Evolutionary conservation across 1,284 basidiomycete species (phyloP).

Genomic region (Moesziomyces parantarcticus): DNA sequence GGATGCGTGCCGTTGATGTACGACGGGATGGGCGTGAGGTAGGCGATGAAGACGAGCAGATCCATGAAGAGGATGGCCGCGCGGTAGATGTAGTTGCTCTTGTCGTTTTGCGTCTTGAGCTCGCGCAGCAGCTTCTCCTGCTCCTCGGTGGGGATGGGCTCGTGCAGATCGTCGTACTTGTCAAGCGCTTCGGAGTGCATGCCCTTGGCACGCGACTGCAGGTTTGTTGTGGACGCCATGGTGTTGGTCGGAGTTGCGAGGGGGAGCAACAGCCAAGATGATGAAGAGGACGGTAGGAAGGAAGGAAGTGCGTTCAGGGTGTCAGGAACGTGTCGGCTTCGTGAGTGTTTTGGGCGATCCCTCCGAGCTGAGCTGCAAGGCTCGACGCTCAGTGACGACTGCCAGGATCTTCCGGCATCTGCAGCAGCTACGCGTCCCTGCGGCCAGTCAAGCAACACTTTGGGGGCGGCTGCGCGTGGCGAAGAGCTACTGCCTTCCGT

Average conservation of each 20-base stretch:
- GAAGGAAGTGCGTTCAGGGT: too few relatives aligned
- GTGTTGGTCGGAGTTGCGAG: background rate
- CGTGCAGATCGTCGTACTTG: slow-evolving; percentile 51
- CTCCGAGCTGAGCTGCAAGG: background rate
- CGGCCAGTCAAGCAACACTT: background rate
- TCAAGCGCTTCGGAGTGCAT: slow-evolving; percentile 40
- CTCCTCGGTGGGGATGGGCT: slow-evolving; percentile 52
- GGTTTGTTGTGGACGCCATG: slow-evolving; percentile 14
- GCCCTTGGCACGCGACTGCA: slow-evolving; percentile 22
- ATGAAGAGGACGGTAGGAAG: slow-evolving; percentile 1
- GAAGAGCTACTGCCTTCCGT: background rate
- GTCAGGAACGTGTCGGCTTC: too few relatives aligned
- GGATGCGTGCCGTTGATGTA: slow-evolving; percentile 64
- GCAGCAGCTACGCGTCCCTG: slow-evolving; percentile 31
- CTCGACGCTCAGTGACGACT: background rate
- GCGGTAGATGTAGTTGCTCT: slow-evolving; percentile 62
- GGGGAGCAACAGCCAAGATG: background rate
- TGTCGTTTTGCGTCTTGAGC: slow-evolving; percentile 55
- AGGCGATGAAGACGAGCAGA: slow-evolving; percentile 50
- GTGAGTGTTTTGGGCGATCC: too few relatives aligned
- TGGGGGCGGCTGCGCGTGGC: background rate
- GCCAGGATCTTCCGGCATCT: slow-evolving; percentile 3
- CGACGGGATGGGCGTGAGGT: slow-evolving; percentile 63
- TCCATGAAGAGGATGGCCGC: slow-evolving; percentile 51
- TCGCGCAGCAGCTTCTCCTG: slow-evolving; percentile 57